These are phyloP conservation scores for Eutrema japonicum DNA, from an alignment of 345 rosid genomes.

Conservation along the genomic window DNA sequence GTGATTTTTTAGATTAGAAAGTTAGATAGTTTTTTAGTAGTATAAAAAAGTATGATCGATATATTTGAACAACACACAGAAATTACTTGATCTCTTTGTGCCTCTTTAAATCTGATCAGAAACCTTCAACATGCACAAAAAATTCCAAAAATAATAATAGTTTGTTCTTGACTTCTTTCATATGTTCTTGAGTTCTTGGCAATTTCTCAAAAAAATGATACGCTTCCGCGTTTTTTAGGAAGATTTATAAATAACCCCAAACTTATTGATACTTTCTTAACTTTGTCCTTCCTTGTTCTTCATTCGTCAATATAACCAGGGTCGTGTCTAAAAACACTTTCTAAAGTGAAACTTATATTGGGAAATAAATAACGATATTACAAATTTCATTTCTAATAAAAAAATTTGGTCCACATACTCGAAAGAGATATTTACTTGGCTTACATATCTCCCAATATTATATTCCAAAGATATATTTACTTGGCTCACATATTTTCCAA, in stretches of 20 bases:
- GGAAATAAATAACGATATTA: neutral
- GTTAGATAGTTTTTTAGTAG: too few relatives aligned
- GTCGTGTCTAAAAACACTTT: constrained; percentile 32
- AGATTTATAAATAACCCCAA: constrained; percentile 28
- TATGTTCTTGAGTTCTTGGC: neutral
- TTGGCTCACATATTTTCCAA: constrained; percentile 30
- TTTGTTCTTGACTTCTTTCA: neutral
- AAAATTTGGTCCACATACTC: constrained; percentile 34
- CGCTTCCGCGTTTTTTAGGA: constrained; percentile 36
- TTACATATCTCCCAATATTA: constrained; percentile 6
- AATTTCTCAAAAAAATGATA: constrained; percentile 60
- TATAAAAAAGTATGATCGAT: too few relatives aligned
- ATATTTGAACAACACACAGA: too few relatives aligned
- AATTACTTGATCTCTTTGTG: too few relatives aligned
- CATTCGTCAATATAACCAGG: constrained; percentile 7
- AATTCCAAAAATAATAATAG: too few relatives aligned
- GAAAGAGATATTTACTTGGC: constrained; percentile 33
- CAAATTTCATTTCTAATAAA: constrained; percentile 5
- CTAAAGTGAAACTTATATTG: constrained; percentile 14
- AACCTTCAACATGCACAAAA: too few relatives aligned
- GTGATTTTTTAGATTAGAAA: too few relatives aligned
- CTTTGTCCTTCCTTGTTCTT: constrained; percentile 15
- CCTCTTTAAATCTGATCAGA: too few relatives aligned
- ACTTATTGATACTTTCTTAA: constrained; percentile 38
- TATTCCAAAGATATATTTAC: constrained; percentile 34